Evolutionary conservation across 768 basidiomycete species (phyloP).

Genomic region (Termitomyces sp.): DNA sequence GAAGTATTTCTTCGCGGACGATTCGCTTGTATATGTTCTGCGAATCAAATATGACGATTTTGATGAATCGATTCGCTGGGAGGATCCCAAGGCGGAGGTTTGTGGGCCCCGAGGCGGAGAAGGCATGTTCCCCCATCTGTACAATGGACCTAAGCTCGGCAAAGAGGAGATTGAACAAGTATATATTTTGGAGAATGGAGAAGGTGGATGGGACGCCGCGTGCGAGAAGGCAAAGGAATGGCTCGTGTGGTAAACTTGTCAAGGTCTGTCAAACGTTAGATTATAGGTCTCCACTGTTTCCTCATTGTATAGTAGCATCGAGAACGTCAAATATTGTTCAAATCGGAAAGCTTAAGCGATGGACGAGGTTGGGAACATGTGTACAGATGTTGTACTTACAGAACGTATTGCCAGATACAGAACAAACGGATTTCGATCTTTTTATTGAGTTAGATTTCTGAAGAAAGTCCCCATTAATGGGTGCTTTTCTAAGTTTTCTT

Average conservation of each 20-base stretch:
- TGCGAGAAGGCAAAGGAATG: conserved; percentile 6
- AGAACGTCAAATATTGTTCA: too few species aligned
- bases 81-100: conserved; percentile 35
- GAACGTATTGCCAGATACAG: neutral
- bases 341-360: too few species aligned
- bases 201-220: conserved; percentile 25
- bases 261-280: neutral
- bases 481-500: too few species aligned
- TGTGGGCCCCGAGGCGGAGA: conserved; percentile 38
- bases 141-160: conserved; percentile 40
- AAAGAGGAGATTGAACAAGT: conserved; percentile 11
- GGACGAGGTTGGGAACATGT: too few species aligned
- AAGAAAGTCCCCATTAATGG: too few species aligned
- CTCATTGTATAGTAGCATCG: neutral
- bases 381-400: too few species aligned
- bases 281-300: neutral
- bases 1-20: conserved; percentile 32
- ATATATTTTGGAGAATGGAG: conserved; percentile 20
- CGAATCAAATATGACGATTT: too few species aligned
- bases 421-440: neutral
- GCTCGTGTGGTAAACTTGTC: neutral
- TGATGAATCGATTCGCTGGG: conserved; percentile 35
- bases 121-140: conserved; percentile 49
- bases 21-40: too few species aligned
- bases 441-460: neutral